Base-by-base conservation (phyloP, 192 early-diverging fungal genomes). In the Umbelopsis ramanniana region DNA sequence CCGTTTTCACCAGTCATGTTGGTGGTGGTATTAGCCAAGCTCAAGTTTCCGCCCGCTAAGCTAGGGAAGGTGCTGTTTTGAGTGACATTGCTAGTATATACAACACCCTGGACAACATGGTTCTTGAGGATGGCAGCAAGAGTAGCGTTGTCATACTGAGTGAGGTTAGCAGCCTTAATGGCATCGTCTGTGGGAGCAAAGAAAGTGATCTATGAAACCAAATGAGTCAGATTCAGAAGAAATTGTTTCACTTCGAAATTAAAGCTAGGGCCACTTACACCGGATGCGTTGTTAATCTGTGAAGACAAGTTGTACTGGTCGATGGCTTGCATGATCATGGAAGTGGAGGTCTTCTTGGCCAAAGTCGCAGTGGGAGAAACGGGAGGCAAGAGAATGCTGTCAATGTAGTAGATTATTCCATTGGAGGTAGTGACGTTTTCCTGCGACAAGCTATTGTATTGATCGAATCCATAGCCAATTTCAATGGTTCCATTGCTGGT, bases 381-480 rank as follows among this genome's bases (percentile, higher is more conserved):
- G 21, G 69, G 69, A 46, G 69, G 69, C 8, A 71, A 10, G 14
- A 66, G 38, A 29, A 57, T 60, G 6, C 43, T 38, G 40, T 68
- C 50, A 68, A 74, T 68, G 10, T 55, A 33, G 45, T 72, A 54
- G 23, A 72, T 66, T 12, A 72, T 47, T 17, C 71, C 71, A 29
- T 72, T 72, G 43, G 57, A 47, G 9, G 71, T 46, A 21, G 29
- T 23, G 37, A 72, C 22, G 43, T 72, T 47, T 9, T 22, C 22
- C 12, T 0, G 11, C 21, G 43, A 6, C 9, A 72, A n/a, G 29
- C 35, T 47, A 4, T 37, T 57, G 22, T 63, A 38, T 0, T 67
- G 52, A 0, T 46, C 66, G 1, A 68, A 5, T 46, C 66, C 72
- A 55, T 74, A 68, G 26, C 72, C 72, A 17, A 74, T 43, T 57